Conservation (phyloP, 1,139 yeast genomes). For the Arxiozyma slooffiae region DNA sequence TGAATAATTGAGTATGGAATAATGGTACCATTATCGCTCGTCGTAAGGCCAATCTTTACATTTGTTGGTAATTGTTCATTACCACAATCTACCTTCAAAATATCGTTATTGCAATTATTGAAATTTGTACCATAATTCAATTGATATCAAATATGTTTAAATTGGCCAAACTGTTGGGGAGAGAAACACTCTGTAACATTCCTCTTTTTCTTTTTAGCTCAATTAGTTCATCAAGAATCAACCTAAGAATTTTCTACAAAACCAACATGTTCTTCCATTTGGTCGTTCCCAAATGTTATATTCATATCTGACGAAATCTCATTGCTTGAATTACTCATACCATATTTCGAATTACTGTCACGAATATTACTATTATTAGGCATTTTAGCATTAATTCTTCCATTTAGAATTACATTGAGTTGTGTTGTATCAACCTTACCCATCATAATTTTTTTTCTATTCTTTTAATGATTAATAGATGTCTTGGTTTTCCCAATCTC, state of each 20-base stretch:
- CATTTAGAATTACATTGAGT: neutral
- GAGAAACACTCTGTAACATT: constrained; percentile 38
- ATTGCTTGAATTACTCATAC: neutral
- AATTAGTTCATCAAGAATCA: constrained; percentile 41
- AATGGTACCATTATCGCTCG: neutral
- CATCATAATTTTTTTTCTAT: neutral
- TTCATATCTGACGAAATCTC: constrained; percentile 51
- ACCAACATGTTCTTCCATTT: constrained; percentile 25
- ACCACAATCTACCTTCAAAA: too few species aligned
- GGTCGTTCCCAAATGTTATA: constrained; percentile 33
- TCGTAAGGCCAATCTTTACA: neutral
- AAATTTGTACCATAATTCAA: constrained; percentile 9
- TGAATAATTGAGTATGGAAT: neutral
- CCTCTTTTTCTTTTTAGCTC: constrained; percentile 39
- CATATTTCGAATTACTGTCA: neutral
- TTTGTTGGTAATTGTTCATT: neutral
- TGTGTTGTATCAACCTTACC: neutral
- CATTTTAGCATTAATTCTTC: neutral
- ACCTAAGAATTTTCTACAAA: constrained; percentile 29
- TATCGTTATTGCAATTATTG: too few species aligned
- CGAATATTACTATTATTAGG: neutral
- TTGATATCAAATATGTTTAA: constrained; percentile 28
- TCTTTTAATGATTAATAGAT: neutral
- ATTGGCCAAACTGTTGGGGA: constrained; percentile 43
- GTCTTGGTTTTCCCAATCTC: neutral